Conservation (phyloP, 2,329 filamentous ascomycete genomes). For the Colletotrichum incanum region DNA sequence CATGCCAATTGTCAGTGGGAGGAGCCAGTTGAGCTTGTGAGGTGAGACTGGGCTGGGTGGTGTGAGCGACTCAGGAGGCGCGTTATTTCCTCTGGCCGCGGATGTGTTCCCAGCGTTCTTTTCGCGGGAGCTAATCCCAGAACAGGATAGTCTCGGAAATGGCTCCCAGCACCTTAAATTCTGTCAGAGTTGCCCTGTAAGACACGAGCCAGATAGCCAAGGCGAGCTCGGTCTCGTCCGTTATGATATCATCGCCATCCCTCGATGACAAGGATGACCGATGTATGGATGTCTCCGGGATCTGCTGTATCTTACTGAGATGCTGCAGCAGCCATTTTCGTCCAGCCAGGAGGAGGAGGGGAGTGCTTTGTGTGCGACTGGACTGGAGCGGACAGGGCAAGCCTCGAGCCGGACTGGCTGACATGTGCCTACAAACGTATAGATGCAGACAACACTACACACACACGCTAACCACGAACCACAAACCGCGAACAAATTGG, state of each 20-base stretch:
- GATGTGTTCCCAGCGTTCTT: constrained; percentile 8
- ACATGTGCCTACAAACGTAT: neutral
- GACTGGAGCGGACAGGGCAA: neutral
- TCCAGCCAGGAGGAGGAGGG: neutral
- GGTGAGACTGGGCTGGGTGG: neutral
- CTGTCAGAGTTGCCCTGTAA: neutral
- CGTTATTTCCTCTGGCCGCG: constrained; percentile 22
- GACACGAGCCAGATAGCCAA: neutral
- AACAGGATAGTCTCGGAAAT: neutral
- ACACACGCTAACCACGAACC: neutral
- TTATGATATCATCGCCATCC: constrained; percentile 28
- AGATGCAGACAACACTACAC: neutral
- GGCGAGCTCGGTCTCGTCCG: constrained; percentile 25
- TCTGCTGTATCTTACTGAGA: constrained; percentile 1
- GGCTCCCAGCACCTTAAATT: constrained; percentile 23
- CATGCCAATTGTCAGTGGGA: neutral
- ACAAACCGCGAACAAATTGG: no score
- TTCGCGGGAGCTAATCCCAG: constrained; percentile 15
- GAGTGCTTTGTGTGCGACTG: neutral
- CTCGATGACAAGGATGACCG: constrained; percentile 8
- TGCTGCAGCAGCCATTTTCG: neutral
- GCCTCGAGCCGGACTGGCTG: neutral
- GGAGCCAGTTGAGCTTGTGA: neutral
- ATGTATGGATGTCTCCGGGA: constrained; percentile 1
- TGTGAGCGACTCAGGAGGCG: constrained; percentile 4